A percentile compares a stretch with the other conserved stretches of the same genome.
Evolutionary conservation across 2,329 filamentous ascomycete genomes (phyloP).

Genomic region (Aciculosporium take): DNA sequence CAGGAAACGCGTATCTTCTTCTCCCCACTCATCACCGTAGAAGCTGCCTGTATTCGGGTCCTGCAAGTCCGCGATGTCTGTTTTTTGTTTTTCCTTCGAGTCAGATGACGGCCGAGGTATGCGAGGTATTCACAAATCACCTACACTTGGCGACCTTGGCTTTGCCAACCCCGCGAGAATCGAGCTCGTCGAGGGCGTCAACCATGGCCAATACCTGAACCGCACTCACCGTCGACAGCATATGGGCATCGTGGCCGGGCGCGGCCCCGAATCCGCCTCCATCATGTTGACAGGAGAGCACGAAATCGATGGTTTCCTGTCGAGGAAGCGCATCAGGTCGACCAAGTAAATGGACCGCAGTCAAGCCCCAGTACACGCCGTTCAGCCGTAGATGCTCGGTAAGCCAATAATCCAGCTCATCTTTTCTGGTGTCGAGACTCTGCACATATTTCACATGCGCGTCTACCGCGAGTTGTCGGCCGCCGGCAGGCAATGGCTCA

Average conservation of each 20-base stretch:
- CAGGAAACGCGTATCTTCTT: slow-evolving; percentile 87
- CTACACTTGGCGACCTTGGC: slow-evolving; percentile 65
- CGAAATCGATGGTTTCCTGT: slow-evolving; percentile 72
- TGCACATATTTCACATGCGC: slow-evolving; percentile 86
- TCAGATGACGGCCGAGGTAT: slow-evolving; percentile 8
- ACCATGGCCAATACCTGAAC: slow-evolving; percentile 84
- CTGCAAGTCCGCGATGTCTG: slow-evolving; percentile 70
- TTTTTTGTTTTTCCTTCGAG: not conserved
- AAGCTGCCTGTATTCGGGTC: slow-evolving; percentile 74
- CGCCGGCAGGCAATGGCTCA: slow-evolving; percentile 18
- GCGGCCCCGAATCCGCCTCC: slow-evolving; percentile 88
- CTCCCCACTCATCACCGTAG: slow-evolving; percentile 89
- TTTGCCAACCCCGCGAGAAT: slow-evolving; percentile 49
- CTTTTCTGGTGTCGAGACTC: slow-evolving; percentile 76
- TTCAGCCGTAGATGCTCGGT: slow-evolving; percentile 93
- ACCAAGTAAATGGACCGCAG: slow-evolving; percentile 70
- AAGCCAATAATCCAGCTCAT: slow-evolving; percentile 95
- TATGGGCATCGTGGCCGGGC: slow-evolving; percentile 86
- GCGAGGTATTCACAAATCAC: slow-evolving; percentile 20
- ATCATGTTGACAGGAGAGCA: slow-evolving; percentile 85
- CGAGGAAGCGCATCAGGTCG: slow-evolving; percentile 70
- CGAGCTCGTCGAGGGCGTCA: slow-evolving; percentile 72
- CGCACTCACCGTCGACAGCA: slow-evolving; percentile 90
- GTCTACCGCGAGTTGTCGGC: slow-evolving; percentile 33
- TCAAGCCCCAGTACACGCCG: slow-evolving; percentile 93